Evolutionary conservation across 2,329 filamentous ascomycete genomes (phyloP).

Genomic region (Exophiala bonariae): DNA sequence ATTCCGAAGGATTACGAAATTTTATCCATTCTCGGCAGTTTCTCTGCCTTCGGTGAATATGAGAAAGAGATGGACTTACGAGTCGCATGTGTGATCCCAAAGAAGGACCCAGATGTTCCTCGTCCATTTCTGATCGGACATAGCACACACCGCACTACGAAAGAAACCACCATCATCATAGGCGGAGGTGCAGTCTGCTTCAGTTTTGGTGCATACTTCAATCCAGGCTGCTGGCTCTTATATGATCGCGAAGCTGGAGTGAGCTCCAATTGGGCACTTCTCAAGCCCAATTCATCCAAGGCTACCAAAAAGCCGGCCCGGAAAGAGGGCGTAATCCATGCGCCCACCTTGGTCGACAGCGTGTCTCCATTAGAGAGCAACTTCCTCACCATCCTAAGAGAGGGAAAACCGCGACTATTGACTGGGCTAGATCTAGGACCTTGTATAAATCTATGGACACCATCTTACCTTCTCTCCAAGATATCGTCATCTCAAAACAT

Average conservation of each 20-base stretch:
- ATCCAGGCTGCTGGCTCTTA: constrained; percentile 58
- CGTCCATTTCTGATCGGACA: constrained; percentile 73
- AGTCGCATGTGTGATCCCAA: constrained; percentile 31
- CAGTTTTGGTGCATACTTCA: constrained; percentile 87
- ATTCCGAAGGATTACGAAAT: constrained; percentile 55
- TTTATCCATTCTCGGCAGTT: constrained; percentile 38
- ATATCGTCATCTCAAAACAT: constrained; percentile 65
- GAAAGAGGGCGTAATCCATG: constrained; percentile 2
- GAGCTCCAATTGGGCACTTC: constrained; percentile 36
- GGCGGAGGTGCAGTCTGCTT: constrained; percentile 88
- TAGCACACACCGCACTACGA: constrained; percentile 51
- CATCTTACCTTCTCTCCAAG: constrained; percentile 64
- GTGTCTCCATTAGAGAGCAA: constrained; percentile 10
- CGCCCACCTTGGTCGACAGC: constrained; percentile 7
- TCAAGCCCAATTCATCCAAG: constrained; percentile 23
- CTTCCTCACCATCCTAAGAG: constrained; percentile 61
- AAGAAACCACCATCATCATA: constrained; percentile 59
- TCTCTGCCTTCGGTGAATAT: constrained; percentile 23
- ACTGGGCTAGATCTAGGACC: constrained; percentile 65
- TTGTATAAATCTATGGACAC: constrained; percentile 68
- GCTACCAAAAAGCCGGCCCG: constrained; percentile 9
- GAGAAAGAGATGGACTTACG: constrained; percentile 29
- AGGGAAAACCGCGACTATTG: constrained; percentile 65
- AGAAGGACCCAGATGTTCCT: constrained; percentile 34
- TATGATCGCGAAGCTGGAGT: constrained; percentile 30